Conservation (phyloP, 2,329 filamentous ascomycete species). For the Cytospora mali region DNA sequence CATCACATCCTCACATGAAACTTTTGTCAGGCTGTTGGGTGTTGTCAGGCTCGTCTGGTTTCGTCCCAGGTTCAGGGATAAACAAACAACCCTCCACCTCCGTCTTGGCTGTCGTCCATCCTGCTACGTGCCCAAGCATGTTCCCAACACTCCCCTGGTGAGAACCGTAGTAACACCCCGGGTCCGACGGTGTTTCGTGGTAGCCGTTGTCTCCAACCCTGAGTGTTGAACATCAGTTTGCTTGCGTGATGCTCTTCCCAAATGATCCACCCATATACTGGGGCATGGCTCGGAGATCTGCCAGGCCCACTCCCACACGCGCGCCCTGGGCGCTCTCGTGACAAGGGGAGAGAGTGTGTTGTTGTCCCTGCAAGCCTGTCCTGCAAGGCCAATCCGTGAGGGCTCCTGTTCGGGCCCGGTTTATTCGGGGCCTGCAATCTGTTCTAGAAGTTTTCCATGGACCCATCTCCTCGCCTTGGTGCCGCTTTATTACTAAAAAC, state of each 20-base stretch:
- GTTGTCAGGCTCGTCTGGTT: too few species aligned
- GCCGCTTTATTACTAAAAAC: background rate
- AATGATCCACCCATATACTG: background rate
- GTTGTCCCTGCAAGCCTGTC: background rate
- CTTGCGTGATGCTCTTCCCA: too few species aligned
- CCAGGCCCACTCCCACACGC: background rate
- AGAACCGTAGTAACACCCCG: too few species aligned
- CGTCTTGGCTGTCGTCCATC: too few species aligned
- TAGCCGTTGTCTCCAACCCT: too few species aligned
- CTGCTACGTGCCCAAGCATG: too few species aligned
- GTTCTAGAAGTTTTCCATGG: background rate
- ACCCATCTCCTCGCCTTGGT: background rate
- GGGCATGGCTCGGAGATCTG: background rate
- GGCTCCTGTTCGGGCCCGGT: background rate
- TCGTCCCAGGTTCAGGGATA: background rate
- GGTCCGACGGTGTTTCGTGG: background rate
- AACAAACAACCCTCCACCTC: too few species aligned
- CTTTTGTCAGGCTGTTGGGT: too few species aligned
- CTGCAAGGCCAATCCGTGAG: background rate
- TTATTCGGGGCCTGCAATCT: background rate
- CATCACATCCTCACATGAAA: too few species aligned
- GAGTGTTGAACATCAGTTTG: background rate
- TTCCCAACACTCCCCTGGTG: too few species aligned
- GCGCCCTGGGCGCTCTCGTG: background rate
- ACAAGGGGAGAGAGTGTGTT: background rate